Conservation (phyloP, 257 asterid genomes). For the Solanum ahanhuiri region DNA sequence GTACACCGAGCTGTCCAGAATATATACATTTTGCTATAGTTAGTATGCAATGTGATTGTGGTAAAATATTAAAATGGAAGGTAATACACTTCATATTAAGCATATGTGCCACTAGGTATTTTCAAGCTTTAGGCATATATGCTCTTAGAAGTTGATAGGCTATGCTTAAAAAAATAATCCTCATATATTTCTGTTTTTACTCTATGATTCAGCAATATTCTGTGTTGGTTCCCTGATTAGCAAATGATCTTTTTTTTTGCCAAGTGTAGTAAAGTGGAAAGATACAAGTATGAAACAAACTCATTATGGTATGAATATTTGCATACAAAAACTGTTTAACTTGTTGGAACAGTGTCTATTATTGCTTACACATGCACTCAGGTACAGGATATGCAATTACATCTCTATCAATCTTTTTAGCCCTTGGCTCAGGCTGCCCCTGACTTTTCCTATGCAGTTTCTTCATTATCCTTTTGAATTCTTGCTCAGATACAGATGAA, state of each 20-base stretch:
- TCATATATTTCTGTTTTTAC: neutral
- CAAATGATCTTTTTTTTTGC: neutral
- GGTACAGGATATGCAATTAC: constrained; percentile 64
- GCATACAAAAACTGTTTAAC: neutral
- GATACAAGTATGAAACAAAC: neutral
- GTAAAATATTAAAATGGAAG: neutral
- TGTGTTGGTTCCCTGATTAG: neutral
- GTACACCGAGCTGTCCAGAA: neutral
- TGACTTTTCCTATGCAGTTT: constrained; percentile 38
- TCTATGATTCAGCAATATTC: neutral
- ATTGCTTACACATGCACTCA: constrained; percentile 46
- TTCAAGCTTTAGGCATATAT: neutral
- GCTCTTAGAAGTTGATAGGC: neutral
- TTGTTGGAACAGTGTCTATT: neutral
- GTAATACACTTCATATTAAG: neutral
- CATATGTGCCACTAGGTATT: neutral
- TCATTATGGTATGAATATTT: neutral
- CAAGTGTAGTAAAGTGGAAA: neutral
- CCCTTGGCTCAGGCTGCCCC: constrained; percentile 43
- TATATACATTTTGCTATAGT: no score
- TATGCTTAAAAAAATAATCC: neutral
- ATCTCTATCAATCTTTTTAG: constrained; percentile 36
- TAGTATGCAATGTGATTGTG: neutral
- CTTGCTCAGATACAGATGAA: constrained; percentile 23
- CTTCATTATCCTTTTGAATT: constrained; percentile 20